A percentile compares a stretch with the other conserved stretches of the same genome.
These are phyloP conservation scores for Cladosporium sphaerospermum DNA, from an alignment of 2,329 filamentous ascomycete genomes.

Conservation along the genomic window DNA sequence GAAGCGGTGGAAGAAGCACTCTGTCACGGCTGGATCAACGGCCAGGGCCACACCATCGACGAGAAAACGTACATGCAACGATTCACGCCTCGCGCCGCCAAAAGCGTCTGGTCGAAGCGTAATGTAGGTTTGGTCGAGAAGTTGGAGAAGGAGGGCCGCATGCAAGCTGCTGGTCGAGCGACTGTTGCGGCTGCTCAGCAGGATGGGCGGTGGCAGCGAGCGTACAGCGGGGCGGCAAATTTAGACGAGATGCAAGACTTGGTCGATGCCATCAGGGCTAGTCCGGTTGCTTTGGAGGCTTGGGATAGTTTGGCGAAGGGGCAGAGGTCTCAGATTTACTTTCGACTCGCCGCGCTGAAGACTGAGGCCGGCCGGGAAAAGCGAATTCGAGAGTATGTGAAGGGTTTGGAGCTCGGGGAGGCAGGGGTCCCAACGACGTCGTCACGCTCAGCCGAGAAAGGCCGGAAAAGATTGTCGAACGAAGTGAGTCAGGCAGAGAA, in stretches of 20 bases:
- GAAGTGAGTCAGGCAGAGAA: background rate
- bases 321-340: constrained; percentile 43
- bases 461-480: background rate
- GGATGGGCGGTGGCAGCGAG: constrained; percentile 54
- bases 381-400: constrained; percentile 36
- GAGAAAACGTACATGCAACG: constrained; percentile 47
- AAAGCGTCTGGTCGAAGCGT: constrained; percentile 54
- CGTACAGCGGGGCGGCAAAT: constrained; percentile 47
- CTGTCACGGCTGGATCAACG: constrained; percentile 60
- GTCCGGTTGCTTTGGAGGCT: constrained; percentile 32
- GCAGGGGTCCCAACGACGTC: background rate
- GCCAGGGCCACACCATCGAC: constrained; percentile 44
- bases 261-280: constrained; percentile 34
- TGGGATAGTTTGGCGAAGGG: constrained; percentile 42
- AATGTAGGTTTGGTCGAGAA: constrained; percentile 49
- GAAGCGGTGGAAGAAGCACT: constrained; percentile 53
- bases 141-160: constrained; percentile 42
- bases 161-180: constrained; percentile 43
- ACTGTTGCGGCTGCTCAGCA: constrained; percentile 51
- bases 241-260: constrained; percentile 48
- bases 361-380: constrained; percentile 23
- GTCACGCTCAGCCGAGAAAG: background rate
- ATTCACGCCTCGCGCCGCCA: constrained; percentile 52
- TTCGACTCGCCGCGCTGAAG: constrained; percentile 39
- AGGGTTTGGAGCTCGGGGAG: constrained; percentile 16